These are phyloP conservation scores for Saccharomycopsis malanga DNA, from an alignment of 805 yeast species.

Conservation along the genomic window DNA sequence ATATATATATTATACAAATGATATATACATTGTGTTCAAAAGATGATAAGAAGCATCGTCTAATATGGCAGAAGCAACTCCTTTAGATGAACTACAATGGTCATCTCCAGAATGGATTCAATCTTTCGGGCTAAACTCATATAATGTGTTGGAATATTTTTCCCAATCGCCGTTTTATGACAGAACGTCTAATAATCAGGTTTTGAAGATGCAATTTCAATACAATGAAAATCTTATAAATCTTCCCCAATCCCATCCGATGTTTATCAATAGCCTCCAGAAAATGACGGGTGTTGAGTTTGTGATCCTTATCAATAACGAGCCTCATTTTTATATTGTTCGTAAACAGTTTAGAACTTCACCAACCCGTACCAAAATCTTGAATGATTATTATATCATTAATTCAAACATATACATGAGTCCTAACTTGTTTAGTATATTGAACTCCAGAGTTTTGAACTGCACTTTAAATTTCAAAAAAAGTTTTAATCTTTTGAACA, in stretches of 20 bases:
- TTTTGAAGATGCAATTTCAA: slow-evolving; percentile 90
- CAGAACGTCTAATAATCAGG: slow-evolving; percentile 89
- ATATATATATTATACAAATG: too few relatives aligned
- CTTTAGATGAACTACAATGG: slow-evolving; percentile 91
- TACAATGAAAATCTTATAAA: slow-evolving; percentile 48
- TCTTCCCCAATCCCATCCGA: slow-evolving; percentile 30
- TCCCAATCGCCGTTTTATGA: slow-evolving; percentile 93
- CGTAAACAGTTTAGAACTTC: slow-evolving; percentile 64
- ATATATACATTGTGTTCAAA: too few relatives aligned
- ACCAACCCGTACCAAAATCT: slow-evolving; percentile 40
- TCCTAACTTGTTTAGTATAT: slow-evolving; percentile 64
- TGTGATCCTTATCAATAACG: slow-evolving; percentile 63
- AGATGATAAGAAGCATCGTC: too few relatives aligned
- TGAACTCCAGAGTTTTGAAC: slow-evolving; percentile 62
- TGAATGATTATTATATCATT: slow-evolving; percentile 78
- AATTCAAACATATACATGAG: slow-evolving; percentile 93
- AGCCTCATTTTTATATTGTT: slow-evolving; percentile 90
- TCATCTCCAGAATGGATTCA: slow-evolving; percentile 97
- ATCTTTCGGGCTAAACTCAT: slow-evolving; percentile 76
- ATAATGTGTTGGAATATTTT: slow-evolving; percentile 88
- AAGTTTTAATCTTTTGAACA: slow-evolving; percentile 10
- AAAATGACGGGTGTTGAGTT: slow-evolving; percentile 87
- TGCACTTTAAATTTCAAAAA: slow-evolving; percentile 29
- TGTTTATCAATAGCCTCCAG: slow-evolving; percentile 49
- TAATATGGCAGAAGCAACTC: slow-evolving; percentile 21